Base-by-base conservation (phyloP, 768 basidiomycete genomes). In the Baorangia bicolor region DNA sequence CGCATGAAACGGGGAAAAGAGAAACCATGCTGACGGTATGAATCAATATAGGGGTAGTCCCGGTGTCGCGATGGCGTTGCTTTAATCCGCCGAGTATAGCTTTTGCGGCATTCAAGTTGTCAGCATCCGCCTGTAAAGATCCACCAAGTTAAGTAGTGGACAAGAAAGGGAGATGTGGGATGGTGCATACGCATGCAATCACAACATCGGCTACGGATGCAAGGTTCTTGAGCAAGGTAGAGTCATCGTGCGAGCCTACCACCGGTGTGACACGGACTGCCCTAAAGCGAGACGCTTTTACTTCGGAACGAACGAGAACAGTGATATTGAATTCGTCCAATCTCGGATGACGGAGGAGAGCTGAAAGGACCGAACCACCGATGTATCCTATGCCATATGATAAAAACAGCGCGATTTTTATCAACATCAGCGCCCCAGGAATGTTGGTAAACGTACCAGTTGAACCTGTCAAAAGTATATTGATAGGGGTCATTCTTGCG, bases 341-440 rank as follows among this genome's bases (percentile, higher is more conserved):
- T 25, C 70, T 71, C 12, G 77, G 73, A 58, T 83, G 79, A 25
- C 68, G 64, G 51, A 85, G 71, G 13, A 85, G 70, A 34, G 73
- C 75, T 2, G 72, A 56, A 5, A 85, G 73, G 27, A 83, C 80
- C 2, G 79, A 75, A 23, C 82, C 84, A 1, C 83, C 82, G 42
- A 84, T 80, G 65, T 84, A 86, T 7, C 82, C 83, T 81, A 31
- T 14, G 16, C 6, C 82, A 82, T 81, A 31, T 14, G 16, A 30
- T 27, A 20, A 48, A 44, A 5, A 23, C 10, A 9, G 20, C 30
- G 14, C 4, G 14, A 25, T 3, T 11, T 27, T 31, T 20, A 28
- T 41, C 16, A 18, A n/a, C 27, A n/a, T 40, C 13, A 35, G n/a
- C 23, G 9, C n/a, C 4, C 13, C 7, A 21, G 25, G 4, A 2